phyloP scores from a whole-genome alignment of 1,139 yeast genomes.

The Taiozyma sp. region DNA sequence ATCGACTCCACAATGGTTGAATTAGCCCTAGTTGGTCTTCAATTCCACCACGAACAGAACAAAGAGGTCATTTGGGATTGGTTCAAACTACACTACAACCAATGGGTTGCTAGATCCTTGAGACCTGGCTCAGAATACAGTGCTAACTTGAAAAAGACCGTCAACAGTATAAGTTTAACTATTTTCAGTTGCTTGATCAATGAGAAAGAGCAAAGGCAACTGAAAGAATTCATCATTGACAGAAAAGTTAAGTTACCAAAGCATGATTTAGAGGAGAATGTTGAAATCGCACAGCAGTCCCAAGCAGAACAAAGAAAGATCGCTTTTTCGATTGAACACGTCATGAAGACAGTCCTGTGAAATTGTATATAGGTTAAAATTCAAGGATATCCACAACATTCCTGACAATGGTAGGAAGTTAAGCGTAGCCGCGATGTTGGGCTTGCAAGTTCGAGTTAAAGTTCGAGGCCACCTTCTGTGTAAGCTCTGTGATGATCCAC shows the following conservation, averaged over 20 bases:
- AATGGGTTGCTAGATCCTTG: slow-evolving; percentile 42
- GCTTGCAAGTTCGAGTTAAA: neutral
- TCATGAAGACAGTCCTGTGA: neutral
- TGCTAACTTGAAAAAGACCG: slow-evolving; percentile 34
- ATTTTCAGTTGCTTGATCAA: slow-evolving; percentile 39
- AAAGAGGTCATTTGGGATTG: slow-evolving; percentile 42
- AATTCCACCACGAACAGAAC: slow-evolving; percentile 19
- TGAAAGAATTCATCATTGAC: slow-evolving; percentile 30
- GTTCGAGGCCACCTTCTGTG: neutral
- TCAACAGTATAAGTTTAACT: slow-evolving; percentile 36
- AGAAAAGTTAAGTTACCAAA: slow-evolving; percentile 31
- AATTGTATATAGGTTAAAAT: neutral
- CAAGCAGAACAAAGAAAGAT: slow-evolving; percentile 12
- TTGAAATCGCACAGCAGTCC: slow-evolving; percentile 22
- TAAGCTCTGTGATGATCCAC: neutral
- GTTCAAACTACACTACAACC: slow-evolving; percentile 46
- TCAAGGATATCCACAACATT: neutral
- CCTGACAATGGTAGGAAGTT: neutral
- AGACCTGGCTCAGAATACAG: slow-evolving; percentile 37
- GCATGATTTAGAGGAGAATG: slow-evolving; percentile 28
- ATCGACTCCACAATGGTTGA: slow-evolving; percentile 51
- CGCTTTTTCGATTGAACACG: slow-evolving; percentile 8
- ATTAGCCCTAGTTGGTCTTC: slow-evolving; percentile 47
- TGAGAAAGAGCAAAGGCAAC: slow-evolving; percentile 26
- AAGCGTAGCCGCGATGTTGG: slow-evolving; percentile 13